phyloP scores from a whole-genome alignment of 1,139 yeast genomes.

The Scheffersomyces lignicola region DNA sequence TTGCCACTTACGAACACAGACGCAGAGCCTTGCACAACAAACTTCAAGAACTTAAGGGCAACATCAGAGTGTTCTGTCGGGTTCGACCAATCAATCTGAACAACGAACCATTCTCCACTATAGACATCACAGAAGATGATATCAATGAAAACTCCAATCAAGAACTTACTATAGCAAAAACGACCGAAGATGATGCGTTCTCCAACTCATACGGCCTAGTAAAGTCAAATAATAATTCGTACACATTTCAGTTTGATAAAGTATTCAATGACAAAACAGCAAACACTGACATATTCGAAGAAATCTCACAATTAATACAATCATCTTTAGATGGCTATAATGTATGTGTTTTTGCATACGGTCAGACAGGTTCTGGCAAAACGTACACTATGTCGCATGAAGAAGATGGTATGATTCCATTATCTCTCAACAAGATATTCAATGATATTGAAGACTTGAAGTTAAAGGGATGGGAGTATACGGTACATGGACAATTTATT shows the following conservation, averaged over 20 bases:
- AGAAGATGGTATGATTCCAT: slow-evolving; percentile 78
- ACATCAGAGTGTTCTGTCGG: slow-evolving; percentile 87
- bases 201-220: slow-evolving; percentile 3
- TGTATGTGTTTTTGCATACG: slow-evolving; percentile 94
- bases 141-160: slow-evolving; percentile 50
- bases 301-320: slow-evolving; percentile 83
- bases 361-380: slow-evolving; percentile 97
- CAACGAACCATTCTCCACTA: slow-evolving; percentile 29
- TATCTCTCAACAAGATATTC: slow-evolving; percentile 74
- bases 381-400: slow-evolving; percentile 85
- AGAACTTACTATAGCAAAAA: slow-evolving; percentile 34
- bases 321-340: slow-evolving; percentile 89
- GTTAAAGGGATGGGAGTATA: slow-evolving; percentile 65
- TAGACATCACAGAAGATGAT: slow-evolving; percentile 53
- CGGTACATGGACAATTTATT: slow-evolving; percentile 71
- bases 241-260: slow-evolving; percentile 71
- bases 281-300: slow-evolving; percentile 73
- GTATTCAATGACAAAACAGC: slow-evolving; percentile 58
- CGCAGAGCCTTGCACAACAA: slow-evolving; percentile 73
- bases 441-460: slow-evolving; percentile 51
- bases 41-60: slow-evolving; percentile 87
- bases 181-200: slow-evolving; percentile 16
- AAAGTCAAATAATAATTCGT: slow-evolving; percentile 14
- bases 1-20: slow-evolving; percentile 9
- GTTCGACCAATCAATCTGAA: slow-evolving; percentile 54